Conservation (phyloP, 2,329 filamentous ascomycete genomes). For the Corniculantispora saksenae region DNA sequence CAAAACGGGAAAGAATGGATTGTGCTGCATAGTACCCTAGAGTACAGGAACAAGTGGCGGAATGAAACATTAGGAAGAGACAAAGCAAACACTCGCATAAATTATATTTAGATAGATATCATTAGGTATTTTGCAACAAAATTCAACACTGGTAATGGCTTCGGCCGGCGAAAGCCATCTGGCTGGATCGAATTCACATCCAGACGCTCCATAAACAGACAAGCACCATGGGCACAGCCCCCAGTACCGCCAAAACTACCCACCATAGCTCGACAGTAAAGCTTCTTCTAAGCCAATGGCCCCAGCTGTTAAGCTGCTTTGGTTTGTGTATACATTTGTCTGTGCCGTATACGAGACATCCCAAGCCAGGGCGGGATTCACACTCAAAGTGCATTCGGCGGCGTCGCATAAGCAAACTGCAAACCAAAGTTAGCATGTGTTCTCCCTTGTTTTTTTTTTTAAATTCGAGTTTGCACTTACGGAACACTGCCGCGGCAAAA, state of each 20-base stretch:
- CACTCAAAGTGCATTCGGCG: conserved; percentile 63
- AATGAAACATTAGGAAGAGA: no score
- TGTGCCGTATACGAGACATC: conserved; percentile 57
- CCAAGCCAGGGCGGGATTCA: conserved; percentile 56
- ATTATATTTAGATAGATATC: no score
- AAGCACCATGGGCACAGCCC: conserved; percentile 41
- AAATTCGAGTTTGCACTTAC: conserved; percentile 39
- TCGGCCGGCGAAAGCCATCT: neutral
- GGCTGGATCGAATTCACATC: neutral
- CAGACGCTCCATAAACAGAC: conserved; percentile 27
- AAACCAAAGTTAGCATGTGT: neutral
- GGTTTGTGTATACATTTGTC: conserved; percentile 45
- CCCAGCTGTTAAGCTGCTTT: conserved; percentile 45
- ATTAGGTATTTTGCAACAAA: no score
- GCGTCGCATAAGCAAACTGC: conserved; percentile 58
- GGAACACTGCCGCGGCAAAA: conserved; percentile 63
- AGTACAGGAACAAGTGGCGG: no score
- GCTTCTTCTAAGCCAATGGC: conserved; percentile 45
- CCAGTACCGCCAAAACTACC: conserved; percentile 40
- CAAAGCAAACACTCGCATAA: no score
- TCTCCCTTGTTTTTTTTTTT: neutral
- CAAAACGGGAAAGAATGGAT: no score
- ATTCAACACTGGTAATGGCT: neutral
- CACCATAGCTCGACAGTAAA: conserved; percentile 52
- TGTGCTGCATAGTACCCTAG: no score